A percentile compares a stretch with the other conserved stretches of the same genome.
Evolutionary conservation across 73 alveolate genomes (phyloP).

Genomic region (Symbiodinium natans): DNA sequence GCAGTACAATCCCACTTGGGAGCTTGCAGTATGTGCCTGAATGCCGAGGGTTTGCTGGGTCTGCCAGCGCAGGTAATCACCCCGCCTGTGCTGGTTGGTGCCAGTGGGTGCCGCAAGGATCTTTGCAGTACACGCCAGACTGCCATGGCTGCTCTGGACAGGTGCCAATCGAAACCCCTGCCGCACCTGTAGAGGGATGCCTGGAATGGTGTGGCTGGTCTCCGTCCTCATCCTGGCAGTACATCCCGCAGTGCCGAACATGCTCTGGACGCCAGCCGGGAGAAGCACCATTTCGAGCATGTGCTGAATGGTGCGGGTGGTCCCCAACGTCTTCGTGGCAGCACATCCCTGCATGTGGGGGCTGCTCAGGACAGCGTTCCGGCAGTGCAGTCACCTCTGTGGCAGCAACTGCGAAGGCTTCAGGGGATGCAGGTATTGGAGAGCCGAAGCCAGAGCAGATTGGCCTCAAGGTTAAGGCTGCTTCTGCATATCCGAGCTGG

Average conservation of each 20-base stretch:
- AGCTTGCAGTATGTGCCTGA: background rate
- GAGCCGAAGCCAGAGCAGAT: background rate
- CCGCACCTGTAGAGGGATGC: background rate
- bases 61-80: background rate
- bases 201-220: too few relatives aligned
- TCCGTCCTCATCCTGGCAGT: background rate
- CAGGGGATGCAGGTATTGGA: background rate
- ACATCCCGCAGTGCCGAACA: background rate
- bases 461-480: background rate
- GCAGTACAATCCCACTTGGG: background rate
- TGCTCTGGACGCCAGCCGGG: background rate
- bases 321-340: background rate
- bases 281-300: background rate
- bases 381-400: too few relatives aligned
- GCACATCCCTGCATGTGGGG: background rate
- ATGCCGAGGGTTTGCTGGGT: background rate
- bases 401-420: background rate
- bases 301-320: background rate
- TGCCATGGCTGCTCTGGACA: background rate
- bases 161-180: background rate
- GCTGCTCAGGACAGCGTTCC: background rate
- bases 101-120: background rate
- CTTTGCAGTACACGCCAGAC: background rate
- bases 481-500: background rate
- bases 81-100: background rate